Conservation (phyloP, 225 moss, liverwort and hornwort species). For the Thuidium tamariscinum region DNA sequence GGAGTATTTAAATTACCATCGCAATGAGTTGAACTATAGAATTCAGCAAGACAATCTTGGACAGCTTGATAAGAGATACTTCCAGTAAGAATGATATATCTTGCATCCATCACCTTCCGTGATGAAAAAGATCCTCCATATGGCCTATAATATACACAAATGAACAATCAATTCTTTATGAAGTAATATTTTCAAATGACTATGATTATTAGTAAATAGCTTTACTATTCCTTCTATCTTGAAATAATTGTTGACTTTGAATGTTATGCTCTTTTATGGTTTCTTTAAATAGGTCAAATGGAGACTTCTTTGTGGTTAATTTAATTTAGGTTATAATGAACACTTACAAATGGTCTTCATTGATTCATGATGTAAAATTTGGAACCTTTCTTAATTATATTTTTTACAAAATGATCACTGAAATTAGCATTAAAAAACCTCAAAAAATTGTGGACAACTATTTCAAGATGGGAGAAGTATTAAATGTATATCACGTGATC, state of each 20-base stretch:
- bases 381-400: too few relatives aligned
- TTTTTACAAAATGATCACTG: too few relatives aligned
- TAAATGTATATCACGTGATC: too few relatives aligned
- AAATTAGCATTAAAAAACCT: too few relatives aligned
- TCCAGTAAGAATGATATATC: conserved; percentile 50
- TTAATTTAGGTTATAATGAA: neutral
- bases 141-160: neutral
- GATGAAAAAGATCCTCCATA: conserved; percentile 43
- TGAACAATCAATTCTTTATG: neutral
- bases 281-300: neutral
- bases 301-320: neutral
- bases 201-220: neutral
- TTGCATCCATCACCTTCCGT: conserved; percentile 22
- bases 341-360: too few relatives aligned
- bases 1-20: neutral
- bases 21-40: conserved; percentile 30
- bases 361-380: neutral
- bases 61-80: conserved; percentile 48
- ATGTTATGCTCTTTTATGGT: neutral
- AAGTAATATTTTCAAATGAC: neutral
- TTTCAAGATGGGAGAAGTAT: neutral
- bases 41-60: conserved; percentile 44
- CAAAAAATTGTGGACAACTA: neutral
- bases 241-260: neutral
- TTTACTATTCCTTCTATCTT: neutral